Conservation (phyloP, 2,329 filamentous ascomycete genomes). For the Uncinocarpus reesii region DNA sequence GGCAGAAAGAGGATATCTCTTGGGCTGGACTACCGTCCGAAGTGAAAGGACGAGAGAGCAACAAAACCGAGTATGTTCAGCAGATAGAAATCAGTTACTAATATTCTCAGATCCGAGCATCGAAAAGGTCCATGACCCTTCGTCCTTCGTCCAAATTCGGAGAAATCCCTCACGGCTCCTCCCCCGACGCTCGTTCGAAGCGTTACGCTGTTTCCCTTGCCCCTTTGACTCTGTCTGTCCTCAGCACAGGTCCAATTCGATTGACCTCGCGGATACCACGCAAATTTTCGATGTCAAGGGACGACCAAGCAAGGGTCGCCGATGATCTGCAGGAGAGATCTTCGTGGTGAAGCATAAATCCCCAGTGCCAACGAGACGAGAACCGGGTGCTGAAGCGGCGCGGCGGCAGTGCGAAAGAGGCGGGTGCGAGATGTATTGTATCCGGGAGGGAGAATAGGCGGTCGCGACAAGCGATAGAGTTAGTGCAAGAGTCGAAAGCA, state of each 20-base stretch:
- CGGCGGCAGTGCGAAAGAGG: too few species aligned
- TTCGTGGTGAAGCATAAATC: neutral
- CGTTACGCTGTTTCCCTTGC: neutral
- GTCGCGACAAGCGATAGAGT: neutral
- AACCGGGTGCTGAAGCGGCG: neutral
- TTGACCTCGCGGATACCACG: neutral
- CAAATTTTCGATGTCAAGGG: neutral
- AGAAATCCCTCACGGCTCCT: neutral
- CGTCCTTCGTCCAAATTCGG: neutral
- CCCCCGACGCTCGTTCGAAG: neutral
- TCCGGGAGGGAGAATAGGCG: neutral
- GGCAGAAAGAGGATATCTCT: neutral
- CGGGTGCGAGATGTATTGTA: too few species aligned
- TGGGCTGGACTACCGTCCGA: neutral
- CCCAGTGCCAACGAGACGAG: neutral
- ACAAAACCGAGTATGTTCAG: neutral
- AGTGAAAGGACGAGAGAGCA: neutral
- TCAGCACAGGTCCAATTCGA: neutral
- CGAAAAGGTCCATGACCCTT: constrained; percentile 4
- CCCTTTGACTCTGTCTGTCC: neutral
- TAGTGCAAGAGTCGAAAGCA: too few species aligned
- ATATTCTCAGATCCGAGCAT: neutral
- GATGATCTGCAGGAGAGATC: constrained; percentile 9
- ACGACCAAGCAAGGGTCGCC: neutral
- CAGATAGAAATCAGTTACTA: neutral